These are phyloP conservation scores for Micractinium sp. DNA, from an alignment of 139 green algal genomes.

Conservation along the genomic window DNA sequence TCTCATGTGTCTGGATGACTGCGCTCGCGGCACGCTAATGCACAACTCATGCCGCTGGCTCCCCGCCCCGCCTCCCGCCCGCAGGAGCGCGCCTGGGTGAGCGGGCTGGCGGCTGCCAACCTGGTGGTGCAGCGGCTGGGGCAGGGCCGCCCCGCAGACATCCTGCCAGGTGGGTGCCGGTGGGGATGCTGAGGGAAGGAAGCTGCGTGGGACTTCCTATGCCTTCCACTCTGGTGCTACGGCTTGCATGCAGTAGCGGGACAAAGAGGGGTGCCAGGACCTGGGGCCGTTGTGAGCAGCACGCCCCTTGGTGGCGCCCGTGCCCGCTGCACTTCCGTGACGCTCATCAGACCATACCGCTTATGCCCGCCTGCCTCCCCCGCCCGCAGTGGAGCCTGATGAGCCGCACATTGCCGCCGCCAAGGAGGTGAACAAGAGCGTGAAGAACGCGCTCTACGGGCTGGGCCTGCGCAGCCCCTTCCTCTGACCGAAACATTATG, in stretches of 20 bases:
- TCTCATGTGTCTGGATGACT: background rate
- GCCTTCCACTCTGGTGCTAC: too few relatives aligned
- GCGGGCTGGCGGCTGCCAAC: slow-evolving; percentile 83
- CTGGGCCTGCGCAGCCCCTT: slow-evolving; percentile 46
- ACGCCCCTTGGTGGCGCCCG: too few relatives aligned
- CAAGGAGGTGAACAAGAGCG: slow-evolving; percentile 46
- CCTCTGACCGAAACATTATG: slow-evolving; percentile 26
- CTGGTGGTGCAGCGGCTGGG: slow-evolving; percentile 64
- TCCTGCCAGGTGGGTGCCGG: slow-evolving; percentile 38
- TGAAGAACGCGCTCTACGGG: slow-evolving; percentile 38
- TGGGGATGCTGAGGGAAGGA: background rate
- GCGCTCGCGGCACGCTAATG: background rate
- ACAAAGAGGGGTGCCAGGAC: too few relatives aligned
- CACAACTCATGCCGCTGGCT: too few relatives aligned
- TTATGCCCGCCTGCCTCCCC: background rate
- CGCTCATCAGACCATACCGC: too few relatives aligned
- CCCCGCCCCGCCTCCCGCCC: background rate
- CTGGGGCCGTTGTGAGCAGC: background rate
- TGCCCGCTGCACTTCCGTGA: too few relatives aligned
- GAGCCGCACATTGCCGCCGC: slow-evolving; percentile 82
- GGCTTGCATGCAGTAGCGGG: too few relatives aligned
- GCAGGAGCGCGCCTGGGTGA: slow-evolving; percentile 87
- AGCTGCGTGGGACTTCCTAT: background rate
- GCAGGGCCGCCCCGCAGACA: slow-evolving; percentile 44
- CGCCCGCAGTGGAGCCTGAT: slow-evolving; percentile 62